Conservation (phyloP, 257 asterid species). For the Nicotiana obtusifolia region DNA sequence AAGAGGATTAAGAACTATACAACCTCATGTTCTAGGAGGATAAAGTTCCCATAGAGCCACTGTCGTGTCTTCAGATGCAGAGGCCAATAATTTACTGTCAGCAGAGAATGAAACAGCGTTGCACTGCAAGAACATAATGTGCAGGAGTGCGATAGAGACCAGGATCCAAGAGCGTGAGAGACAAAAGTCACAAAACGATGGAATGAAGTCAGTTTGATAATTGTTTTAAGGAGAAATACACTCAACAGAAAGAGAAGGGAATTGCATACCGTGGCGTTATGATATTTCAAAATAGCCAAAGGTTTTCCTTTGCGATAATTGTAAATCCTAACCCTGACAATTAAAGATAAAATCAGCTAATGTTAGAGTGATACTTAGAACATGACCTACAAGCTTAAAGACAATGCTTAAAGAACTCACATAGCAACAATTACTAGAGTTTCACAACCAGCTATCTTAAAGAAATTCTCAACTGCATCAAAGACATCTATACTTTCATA, state of each 20-base stretch:
- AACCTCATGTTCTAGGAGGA: slow-evolving; percentile 42
- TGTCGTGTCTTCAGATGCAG: slow-evolving; percentile 80
- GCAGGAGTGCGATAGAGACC: neutral
- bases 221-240: neutral
- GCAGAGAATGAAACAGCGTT: slow-evolving; percentile 71
- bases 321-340: slow-evolving; percentile 61
- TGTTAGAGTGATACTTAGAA: neutral
- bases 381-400: neutral
- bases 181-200: neutral
- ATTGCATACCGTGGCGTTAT: slow-evolving; percentile 37
- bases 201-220: neutral
- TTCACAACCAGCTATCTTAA: neutral
- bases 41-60: slow-evolving; percentile 89
- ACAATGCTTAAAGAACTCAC: neutral
- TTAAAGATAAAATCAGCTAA: neutral
- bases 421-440: neutral
- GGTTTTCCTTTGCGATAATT: slow-evolving; percentile 81
- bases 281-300: slow-evolving; percentile 86
- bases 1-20: neutral
- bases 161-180: neutral
- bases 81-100: slow-evolving; percentile 57
- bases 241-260: neutral
- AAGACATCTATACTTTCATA: neutral
- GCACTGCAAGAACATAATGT: slow-evolving; percentile 33
- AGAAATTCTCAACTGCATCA: neutral